Percentiles rank a stretch among this genome's conserved stretches.
These are phyloP conservation scores for Colletotrichum somersetense DNA, from an alignment of 2,329 filamentous ascomycete species.

Conservation along the genomic window DNA sequence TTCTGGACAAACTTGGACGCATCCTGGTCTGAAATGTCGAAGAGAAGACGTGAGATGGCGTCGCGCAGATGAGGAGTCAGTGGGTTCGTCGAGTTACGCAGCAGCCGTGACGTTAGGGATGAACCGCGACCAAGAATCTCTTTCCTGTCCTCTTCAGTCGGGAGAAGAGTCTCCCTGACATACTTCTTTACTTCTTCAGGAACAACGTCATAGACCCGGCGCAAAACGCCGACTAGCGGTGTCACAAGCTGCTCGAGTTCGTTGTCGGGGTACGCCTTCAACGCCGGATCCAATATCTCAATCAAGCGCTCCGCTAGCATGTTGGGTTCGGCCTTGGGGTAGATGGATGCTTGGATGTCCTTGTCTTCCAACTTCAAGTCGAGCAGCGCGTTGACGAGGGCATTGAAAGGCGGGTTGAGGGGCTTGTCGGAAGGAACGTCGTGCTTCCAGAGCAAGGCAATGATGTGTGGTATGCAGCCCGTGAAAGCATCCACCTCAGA, in stretches of 20 bases:
- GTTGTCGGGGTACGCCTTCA: slow-evolving; percentile 71
- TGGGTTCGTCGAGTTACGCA: slow-evolving; percentile 82
- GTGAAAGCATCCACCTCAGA: slow-evolving; percentile 73
- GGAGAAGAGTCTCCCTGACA: slow-evolving; percentile 78
- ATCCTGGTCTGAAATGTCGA: slow-evolving; percentile 87
- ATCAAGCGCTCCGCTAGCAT: slow-evolving; percentile 75
- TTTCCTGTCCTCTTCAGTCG: slow-evolving; percentile 80
- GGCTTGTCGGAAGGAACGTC: slow-evolving; percentile 72
- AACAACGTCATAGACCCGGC: slow-evolving; percentile 77
- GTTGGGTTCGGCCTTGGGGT: slow-evolving; percentile 72
- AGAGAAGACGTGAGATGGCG: slow-evolving; percentile 82
- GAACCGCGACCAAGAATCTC: slow-evolving; percentile 81
- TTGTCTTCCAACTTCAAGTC: slow-evolving; percentile 78
- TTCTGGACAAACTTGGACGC: slow-evolving; percentile 86
- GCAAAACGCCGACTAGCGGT: slow-evolving; percentile 80
- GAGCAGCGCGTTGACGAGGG: slow-evolving; percentile 83
- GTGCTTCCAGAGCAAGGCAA: slow-evolving; percentile 75
- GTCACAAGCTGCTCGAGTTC: slow-evolving; percentile 80
- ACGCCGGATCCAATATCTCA: slow-evolving; percentile 75
- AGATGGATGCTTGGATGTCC: slow-evolving; percentile 68
- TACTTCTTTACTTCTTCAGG: slow-evolving; percentile 71
- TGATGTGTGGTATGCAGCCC: slow-evolving; percentile 75
- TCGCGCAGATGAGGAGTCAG: slow-evolving; percentile 78
- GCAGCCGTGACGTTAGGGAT: slow-evolving; percentile 80
- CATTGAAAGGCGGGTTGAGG: slow-evolving; percentile 78